Percentiles rank a stretch among this genome's conserved stretches.
Evolutionary conservation across 2,329 filamentous ascomycete species (phyloP).

Genomic region (Aspergillus sp.): DNA sequence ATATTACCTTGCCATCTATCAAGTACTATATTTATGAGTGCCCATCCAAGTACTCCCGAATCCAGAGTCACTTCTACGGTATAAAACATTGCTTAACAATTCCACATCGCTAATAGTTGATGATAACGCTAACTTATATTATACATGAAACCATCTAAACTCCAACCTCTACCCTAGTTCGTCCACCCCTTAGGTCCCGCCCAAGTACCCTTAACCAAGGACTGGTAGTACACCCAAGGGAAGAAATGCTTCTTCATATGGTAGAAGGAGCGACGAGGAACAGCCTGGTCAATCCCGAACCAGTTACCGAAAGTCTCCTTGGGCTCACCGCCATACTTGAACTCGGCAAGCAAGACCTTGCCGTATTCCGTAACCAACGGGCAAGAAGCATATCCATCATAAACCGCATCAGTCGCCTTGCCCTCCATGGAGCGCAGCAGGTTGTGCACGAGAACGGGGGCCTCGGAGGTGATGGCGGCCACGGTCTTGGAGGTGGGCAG

Average conservation of each 20-base stretch:
- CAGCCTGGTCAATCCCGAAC: slow-evolving; percentile 60
- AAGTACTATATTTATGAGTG: no score
- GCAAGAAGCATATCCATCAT: slow-evolving; percentile 61
- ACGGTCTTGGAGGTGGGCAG: slow-evolving; percentile 61
- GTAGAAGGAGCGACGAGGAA: slow-evolving; percentile 60
- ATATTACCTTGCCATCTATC: no score
- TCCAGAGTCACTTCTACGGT: no score
- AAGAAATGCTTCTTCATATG: slow-evolving; percentile 69
- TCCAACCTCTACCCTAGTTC: not conserved
- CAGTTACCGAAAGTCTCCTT: slow-evolving; percentile 62
- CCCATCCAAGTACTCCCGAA: no score
- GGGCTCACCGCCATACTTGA: slow-evolving; percentile 64
- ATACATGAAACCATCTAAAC: not conserved
- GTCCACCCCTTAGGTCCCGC: slow-evolving; percentile 60
- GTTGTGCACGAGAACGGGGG: slow-evolving; percentile 55
- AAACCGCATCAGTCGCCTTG: slow-evolving; percentile 46
- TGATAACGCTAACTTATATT: not conserved
- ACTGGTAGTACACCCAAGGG: slow-evolving; percentile 65
- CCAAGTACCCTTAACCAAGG: slow-evolving; percentile 65
- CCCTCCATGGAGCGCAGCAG: slow-evolving; percentile 50
- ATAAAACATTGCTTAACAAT: no score
- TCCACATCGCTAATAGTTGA: no score
- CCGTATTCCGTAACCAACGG: slow-evolving; percentile 59
- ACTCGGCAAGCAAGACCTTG: slow-evolving; percentile 66
- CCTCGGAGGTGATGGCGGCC: slow-evolving; percentile 56